phyloP scores from a whole-genome alignment of 2,329 filamentous ascomycete species.

The Colletotrichum cuscutae region DNA sequence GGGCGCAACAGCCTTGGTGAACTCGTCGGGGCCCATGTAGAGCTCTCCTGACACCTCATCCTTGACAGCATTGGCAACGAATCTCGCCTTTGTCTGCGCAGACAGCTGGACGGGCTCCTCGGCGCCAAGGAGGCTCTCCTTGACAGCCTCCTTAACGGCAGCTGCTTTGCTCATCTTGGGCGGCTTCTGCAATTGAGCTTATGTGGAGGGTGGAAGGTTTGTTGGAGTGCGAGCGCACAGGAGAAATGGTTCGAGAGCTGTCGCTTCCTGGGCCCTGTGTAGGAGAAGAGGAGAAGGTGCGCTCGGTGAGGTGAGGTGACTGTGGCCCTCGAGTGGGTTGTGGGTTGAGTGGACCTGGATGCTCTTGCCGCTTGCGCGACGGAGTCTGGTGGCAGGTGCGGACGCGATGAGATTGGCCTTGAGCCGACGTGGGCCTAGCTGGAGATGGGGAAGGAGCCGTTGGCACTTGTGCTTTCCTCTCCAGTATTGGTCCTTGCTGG shows the following conservation, averaged over 20 bases:
- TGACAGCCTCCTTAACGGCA: slow-evolving; percentile 76
- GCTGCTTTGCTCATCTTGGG: slow-evolving; percentile 54
- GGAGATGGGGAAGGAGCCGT: background rate
- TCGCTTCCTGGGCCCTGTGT: slow-evolving; percentile 18
- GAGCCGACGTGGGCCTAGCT: slow-evolving; percentile 4
- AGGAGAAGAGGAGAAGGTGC: slow-evolving; percentile 5
- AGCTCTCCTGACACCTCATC: slow-evolving; percentile 81
- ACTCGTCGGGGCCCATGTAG: slow-evolving; percentile 86
- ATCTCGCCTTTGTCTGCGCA: slow-evolving; percentile 78
- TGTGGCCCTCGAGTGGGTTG: slow-evolving; percentile 29
- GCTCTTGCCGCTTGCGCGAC: slow-evolving; percentile 22
- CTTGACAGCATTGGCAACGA: slow-evolving; percentile 79
- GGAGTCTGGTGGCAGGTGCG: slow-evolving; percentile 15
- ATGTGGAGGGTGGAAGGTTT: background rate
- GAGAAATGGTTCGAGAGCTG: background rate
- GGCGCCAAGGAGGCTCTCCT: slow-evolving; percentile 79
- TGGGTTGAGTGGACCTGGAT: slow-evolving; percentile 20
- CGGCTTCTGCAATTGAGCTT: background rate
- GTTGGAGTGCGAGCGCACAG: slow-evolving; percentile 2
- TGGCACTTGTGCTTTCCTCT: background rate
- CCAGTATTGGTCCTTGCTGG: background rate
- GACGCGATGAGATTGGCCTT: slow-evolving; percentile 26
- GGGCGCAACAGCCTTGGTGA: slow-evolving; percentile 90
- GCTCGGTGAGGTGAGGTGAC: slow-evolving; percentile 16
- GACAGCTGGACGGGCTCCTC: slow-evolving; percentile 72